phyloP scores from a whole-genome alignment of 371 early-diverging fungal genomes.

The Mortierella sp. region DNA sequence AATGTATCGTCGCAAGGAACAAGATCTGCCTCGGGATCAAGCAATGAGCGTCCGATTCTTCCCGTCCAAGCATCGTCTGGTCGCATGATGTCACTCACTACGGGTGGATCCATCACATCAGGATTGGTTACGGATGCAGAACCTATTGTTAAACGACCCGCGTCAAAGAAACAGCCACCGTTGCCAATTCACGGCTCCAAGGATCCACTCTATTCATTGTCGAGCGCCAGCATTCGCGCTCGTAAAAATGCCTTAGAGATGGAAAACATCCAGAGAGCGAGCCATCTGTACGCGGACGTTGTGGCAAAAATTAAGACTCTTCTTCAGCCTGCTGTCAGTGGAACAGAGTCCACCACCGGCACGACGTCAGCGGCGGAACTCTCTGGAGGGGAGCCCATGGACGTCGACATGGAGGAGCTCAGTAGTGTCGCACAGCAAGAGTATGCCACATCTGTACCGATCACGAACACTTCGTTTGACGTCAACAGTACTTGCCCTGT shows the following conservation, averaged over 20 bases:
- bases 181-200: constrained; percentile 10
- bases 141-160: not conserved
- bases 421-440: not conserved
- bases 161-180: constrained; percentile 22
- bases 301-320: constrained; percentile 41
- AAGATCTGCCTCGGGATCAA: not conserved
- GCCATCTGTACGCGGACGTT: constrained; percentile 35
- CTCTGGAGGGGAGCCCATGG: constrained; percentile 21
- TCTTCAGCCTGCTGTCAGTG: not conserved
- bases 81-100: not conserved
- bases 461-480: not conserved
- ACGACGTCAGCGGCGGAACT: constrained; percentile 5
- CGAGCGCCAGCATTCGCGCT: constrained; percentile 51
- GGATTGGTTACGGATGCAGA: not conserved
- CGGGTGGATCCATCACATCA: not conserved
- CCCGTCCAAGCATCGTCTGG: not conserved
- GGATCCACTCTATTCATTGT: constrained; percentile 44
- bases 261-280: constrained; percentile 51
- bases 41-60: constrained; percentile 9
- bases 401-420: constrained; percentile 13
- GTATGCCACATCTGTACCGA: not conserved
- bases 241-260: constrained; percentile 52
- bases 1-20: not conserved
- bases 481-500: not conserved
- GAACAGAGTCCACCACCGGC: constrained; percentile 4